Conservation (phyloP, 1,284 basidiomycete genomes). For the Ustilago esculenta region DNA sequence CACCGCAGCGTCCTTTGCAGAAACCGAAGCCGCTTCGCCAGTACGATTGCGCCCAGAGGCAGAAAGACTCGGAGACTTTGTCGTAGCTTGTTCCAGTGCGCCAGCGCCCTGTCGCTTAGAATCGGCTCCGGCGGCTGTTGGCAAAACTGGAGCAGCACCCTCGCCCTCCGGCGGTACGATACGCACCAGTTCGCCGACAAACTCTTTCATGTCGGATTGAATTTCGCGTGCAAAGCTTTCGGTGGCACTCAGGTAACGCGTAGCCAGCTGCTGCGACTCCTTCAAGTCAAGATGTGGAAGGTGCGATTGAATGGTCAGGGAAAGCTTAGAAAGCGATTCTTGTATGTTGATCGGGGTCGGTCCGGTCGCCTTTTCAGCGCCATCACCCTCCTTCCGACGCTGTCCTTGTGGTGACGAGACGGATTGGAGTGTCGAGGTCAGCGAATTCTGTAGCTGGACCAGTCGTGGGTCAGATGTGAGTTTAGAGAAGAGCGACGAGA, state of each 20-base stretch:
- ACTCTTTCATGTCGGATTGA: constrained; percentile 54
- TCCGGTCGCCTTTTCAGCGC: not conserved
- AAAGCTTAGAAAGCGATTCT: constrained; percentile 45
- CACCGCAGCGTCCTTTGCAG: constrained; percentile 20
- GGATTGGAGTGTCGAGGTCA: constrained; percentile 30
- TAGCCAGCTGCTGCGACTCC: constrained; percentile 53
- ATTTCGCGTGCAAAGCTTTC: constrained; percentile 54
- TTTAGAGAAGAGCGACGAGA: constrained; percentile 40
- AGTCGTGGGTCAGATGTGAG: constrained; percentile 40
- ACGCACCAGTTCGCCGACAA: constrained; percentile 54
- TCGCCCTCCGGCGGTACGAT: constrained; percentile 53
- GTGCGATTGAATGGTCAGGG: constrained; percentile 46
- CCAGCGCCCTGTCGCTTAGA: not conserved
- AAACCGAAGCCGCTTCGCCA: too few species aligned
- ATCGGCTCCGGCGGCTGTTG: not conserved
- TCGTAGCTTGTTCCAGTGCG: not conserved
- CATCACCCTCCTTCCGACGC: constrained; percentile 4
- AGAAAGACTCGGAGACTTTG: not conserved
- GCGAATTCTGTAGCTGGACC: constrained; percentile 36
- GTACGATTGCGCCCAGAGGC: too few species aligned
- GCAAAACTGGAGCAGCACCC: not conserved
- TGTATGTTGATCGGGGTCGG: constrained; percentile 33
- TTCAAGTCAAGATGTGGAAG: constrained; percentile 55
- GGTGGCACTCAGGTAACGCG: constrained; percentile 46
- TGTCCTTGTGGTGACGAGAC: constrained; percentile 11